Conservation (phyloP, 2,329 filamentous ascomycete species). For the Penicillium nordicum region DNA sequence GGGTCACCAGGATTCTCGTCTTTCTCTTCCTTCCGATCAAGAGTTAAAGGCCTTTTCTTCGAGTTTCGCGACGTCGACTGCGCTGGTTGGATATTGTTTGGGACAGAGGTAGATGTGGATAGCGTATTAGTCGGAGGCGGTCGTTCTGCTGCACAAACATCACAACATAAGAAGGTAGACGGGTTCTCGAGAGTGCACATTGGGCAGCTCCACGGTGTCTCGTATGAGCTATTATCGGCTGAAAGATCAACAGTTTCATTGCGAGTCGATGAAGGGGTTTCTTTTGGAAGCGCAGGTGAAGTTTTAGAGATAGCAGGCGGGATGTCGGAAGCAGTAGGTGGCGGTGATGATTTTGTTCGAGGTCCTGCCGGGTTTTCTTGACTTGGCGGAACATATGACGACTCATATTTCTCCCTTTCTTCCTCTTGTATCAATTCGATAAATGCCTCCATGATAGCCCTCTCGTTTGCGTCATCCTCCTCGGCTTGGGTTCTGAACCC, state of each 20-base stretch:
- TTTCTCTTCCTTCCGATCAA: slow-evolving; percentile 3
- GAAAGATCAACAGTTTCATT: slow-evolving; percentile 16
- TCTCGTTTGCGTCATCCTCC: slow-evolving; percentile 83
- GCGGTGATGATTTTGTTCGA: slow-evolving; percentile 37
- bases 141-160: slow-evolving; percentile 57
- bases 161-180: slow-evolving; percentile 57
- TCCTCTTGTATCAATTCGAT: slow-evolving; percentile 87
- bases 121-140: slow-evolving; percentile 33
- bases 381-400: slow-evolving; percentile 52
- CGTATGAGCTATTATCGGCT: slow-evolving; percentile 32
- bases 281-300: not conserved
- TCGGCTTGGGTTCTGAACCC: slow-evolving; percentile 82
- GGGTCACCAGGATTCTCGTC: slow-evolving; percentile 12
- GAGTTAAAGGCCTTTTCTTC: slow-evolving; percentile 22
- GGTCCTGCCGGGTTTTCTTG: slow-evolving; percentile 52
- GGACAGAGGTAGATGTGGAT: slow-evolving; percentile 1
- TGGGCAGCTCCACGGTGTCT: slow-evolving; percentile 56
- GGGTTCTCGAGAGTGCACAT: slow-evolving; percentile 62
- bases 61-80: slow-evolving; percentile 10
- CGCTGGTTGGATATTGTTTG: not conserved
- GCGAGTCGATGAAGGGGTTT: not conserved
- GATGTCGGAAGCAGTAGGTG: slow-evolving; percentile 32
- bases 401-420: slow-evolving; percentile 58
- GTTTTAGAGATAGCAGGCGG: slow-evolving; percentile 21
- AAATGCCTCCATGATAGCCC: slow-evolving; percentile 78